Base-by-base conservation (phyloP, 2,329 filamentous ascomycete species). In the Botrytis porri region DNA sequence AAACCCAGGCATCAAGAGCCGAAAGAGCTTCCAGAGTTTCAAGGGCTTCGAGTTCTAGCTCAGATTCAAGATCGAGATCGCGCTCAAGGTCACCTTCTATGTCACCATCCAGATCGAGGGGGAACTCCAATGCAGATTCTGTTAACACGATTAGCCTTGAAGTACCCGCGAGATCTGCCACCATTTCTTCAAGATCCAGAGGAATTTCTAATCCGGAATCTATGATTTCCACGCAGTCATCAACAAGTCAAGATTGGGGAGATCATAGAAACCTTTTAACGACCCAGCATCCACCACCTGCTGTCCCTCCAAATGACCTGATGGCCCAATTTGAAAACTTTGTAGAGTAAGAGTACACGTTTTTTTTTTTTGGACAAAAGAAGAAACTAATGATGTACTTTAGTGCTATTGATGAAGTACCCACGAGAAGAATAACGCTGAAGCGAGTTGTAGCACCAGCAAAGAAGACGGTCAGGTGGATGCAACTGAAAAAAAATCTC, bases 281-380 rank as follows among this genome's bases (percentile, higher is more conserved):
- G 20, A 32, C 20, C 1, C 39, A 60, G 5, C 32, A 39, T 25
- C 54, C 54, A 25, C 39, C 63, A 8, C 70, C 39, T 6, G 29
- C 51, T 25, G 54, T 72, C 41, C 32, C 63, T 25, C 41, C 35
- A 32, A 35, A 39, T 41, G 63, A 72, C 3, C 18, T 72, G 12
- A 72, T 72, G 70, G 39, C 37, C 4, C 70, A 72, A 48, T 72
- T 72, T 20, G 62, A 61, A 43, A 48, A 57, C 25, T 72, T 69
- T 69, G 70, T 72, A 32, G 63, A 72, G 62, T 72, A 60, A 72
- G 70, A n/a, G 25, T 45, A 12, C 6, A 14, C n/a, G n/a, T n/a
- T n/a, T 41, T 41, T 41, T 9, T 59, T 7, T 37, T 45, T 39
- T 29, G 9, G n/a, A 3, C 18, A 16, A 22, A 6, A 22, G 16